Conservation (phyloP, 164 flowering plant species). For the Cinnamomum chago region DNA sequence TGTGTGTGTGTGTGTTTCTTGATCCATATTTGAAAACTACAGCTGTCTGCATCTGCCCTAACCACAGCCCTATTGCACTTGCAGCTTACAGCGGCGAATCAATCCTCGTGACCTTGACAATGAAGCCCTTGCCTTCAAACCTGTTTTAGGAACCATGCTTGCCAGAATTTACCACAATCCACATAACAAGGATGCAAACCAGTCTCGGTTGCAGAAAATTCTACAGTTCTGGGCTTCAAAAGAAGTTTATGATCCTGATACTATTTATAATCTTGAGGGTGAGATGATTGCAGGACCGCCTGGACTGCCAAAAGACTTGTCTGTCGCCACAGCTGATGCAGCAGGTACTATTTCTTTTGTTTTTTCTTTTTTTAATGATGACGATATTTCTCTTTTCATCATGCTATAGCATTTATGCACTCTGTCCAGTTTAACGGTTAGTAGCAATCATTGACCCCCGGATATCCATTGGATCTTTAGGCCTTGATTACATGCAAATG, state of each 20-base stretch:
- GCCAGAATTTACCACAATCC: slow-evolving; percentile 90
- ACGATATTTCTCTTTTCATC: background rate
- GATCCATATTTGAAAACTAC: background rate
- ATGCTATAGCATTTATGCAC: background rate
- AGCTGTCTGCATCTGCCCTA: background rate
- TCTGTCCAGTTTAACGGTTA: background rate
- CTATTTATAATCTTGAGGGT: slow-evolving; percentile 60
- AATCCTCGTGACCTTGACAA: slow-evolving; percentile 78
- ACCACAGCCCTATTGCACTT: slow-evolving; percentile 1
- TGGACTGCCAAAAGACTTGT: slow-evolving; percentile 41
- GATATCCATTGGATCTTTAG: background rate
- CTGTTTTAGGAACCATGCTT: slow-evolving; percentile 89
- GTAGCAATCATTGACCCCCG: background rate
- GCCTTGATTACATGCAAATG: background rate
- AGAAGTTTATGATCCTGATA: slow-evolving; percentile 86
- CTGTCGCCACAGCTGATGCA: slow-evolving; percentile 33
- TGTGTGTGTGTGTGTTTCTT: background rate
- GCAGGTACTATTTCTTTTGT: slow-evolving; percentile 33
- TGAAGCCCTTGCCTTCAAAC: slow-evolving; percentile 94
- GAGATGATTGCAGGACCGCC: slow-evolving; percentile 83
- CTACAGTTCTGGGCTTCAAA: slow-evolving; percentile 97
- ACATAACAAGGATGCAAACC: slow-evolving; percentile 85
- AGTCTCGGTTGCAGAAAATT: slow-evolving; percentile 79
- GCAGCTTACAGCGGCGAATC: slow-evolving; percentile 80
- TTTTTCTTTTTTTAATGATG: too few relatives aligned